Evolutionary conservation across 331 rosid genomes (phyloP).

Genomic region (Malus hybrid): DNA sequence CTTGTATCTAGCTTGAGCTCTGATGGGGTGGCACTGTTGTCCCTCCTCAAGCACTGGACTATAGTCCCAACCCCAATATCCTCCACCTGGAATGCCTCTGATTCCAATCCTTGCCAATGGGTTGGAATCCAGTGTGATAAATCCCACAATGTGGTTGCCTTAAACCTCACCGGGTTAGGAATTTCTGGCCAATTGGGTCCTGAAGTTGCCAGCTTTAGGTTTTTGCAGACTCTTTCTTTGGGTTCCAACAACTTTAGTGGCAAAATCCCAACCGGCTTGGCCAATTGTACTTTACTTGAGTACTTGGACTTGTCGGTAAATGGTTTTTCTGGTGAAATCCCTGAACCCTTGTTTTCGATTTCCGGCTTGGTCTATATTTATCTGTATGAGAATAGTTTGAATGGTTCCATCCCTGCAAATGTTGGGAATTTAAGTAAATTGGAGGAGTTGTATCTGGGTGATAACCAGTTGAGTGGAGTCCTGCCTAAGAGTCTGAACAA

Average conservation of each 20-base stretch:
- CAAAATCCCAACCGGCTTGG: constrained; percentile 34
- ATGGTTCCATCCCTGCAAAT: constrained; percentile 51
- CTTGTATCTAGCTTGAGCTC: constrained; percentile 38
- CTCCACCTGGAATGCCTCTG: constrained; percentile 56
- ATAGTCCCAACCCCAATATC: constrained; percentile 28
- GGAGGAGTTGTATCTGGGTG: constrained; percentile 18
- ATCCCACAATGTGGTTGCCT: constrained; percentile 31
- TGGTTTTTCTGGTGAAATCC: constrained; percentile 36
- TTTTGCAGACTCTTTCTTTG: constrained; percentile 38
- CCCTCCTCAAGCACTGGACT: constrained; percentile 50
- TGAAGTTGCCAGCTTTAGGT: constrained; percentile 37
- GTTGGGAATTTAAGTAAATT: constrained; percentile 44
- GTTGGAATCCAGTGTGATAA: constrained; percentile 49
- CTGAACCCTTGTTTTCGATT: constrained; percentile 38
- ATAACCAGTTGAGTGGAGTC: constrained; percentile 37
- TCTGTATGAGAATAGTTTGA: constrained; percentile 36
- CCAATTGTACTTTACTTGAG: constrained; percentile 36
- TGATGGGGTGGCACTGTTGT: constrained; percentile 51
- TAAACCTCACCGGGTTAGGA: constrained; percentile 40
- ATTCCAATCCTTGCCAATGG: constrained; percentile 81
- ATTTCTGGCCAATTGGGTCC: constrained; percentile 53
- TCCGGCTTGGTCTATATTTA: constrained; percentile 25
- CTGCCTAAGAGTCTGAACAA: constrained; percentile 48
- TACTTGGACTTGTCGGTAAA: constrained; percentile 37
- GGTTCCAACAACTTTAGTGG: constrained; percentile 30